Percentiles rank a stretch among this genome's conserved stretches.
Conservation (phyloP, 2,329 filamentous ascomycete genomes). For the Didymella glomerata region DNA sequence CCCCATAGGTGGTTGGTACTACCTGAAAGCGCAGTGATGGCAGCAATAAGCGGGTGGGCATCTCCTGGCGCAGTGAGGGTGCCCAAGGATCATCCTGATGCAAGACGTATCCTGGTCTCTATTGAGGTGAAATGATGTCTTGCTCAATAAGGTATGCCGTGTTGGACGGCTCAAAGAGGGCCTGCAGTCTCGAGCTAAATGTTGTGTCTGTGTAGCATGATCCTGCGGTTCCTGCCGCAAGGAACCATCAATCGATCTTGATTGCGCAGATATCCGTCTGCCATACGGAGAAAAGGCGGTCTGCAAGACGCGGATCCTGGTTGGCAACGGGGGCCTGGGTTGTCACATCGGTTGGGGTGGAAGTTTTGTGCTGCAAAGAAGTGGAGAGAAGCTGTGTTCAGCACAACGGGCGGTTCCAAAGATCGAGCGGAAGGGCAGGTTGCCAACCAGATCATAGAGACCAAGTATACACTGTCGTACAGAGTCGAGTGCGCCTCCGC, state of each 20-base stretch:
- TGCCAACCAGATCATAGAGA: slow-evolving; percentile 7
- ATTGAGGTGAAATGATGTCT: neutral
- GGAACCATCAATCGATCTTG: slow-evolving; percentile 11
- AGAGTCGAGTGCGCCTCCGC: slow-evolving; percentile 1
- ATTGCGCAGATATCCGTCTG: slow-evolving; percentile 19
- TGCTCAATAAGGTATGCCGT: neutral
- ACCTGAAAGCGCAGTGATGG: neutral
- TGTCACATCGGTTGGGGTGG: slow-evolving; percentile 12
- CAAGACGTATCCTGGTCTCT: neutral
- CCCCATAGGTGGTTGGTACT: neutral
- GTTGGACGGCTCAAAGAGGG: neutral
- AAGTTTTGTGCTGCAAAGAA: slow-evolving; percentile 10
- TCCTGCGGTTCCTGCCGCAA: slow-evolving; percentile 11
- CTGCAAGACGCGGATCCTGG: slow-evolving; percentile 13
- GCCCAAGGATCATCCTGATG: neutral
- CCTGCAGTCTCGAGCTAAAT: neutral
- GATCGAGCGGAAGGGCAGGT: slow-evolving; percentile 9
- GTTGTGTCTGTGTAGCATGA: slow-evolving; percentile 10
- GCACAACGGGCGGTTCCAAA: slow-evolving; percentile 8
- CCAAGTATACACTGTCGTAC: slow-evolving; percentile 1
- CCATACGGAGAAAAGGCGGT: slow-evolving; percentile 14
- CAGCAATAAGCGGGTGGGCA: neutral
- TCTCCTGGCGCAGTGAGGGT: neutral
- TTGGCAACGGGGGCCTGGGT: slow-evolving; percentile 7
- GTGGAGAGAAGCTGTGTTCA: slow-evolving; percentile 1